Conservation (phyloP, 2,329 filamentous ascomycete species). For the Scedosporium aurantiacum region DNA sequence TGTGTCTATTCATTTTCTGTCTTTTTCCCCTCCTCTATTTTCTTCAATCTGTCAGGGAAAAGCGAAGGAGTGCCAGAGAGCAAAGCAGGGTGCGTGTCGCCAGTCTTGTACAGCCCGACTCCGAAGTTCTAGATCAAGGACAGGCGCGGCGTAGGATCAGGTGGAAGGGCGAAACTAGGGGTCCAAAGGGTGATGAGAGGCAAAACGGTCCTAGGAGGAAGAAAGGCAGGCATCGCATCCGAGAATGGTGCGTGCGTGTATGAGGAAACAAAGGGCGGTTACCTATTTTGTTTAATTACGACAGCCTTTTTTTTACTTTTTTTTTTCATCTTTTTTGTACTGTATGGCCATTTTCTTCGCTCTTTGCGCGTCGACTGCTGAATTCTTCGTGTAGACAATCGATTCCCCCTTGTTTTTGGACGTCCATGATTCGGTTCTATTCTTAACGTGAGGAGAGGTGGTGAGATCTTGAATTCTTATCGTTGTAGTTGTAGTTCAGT, state of each 20-base stretch:
- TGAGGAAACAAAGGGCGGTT: conserved; percentile 5
- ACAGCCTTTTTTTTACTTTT: conserved; percentile 3
- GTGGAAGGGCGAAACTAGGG: background rate
- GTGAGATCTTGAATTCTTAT: background rate
- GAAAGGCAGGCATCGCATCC: background rate
- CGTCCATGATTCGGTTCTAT: background rate
- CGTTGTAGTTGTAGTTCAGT: too few species aligned
- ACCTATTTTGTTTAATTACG: conserved; percentile 12
- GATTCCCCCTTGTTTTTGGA: background rate
- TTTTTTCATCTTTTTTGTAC: background rate
- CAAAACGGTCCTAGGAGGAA: conserved; percentile 5
- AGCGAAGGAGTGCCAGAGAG: background rate
- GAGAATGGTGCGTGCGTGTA: background rate
- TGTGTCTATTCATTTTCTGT: background rate
- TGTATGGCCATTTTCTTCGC: background rate
- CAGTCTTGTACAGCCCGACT: too few species aligned
- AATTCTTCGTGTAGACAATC: background rate
- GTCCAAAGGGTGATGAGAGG: background rate
- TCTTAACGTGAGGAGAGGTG: background rate
- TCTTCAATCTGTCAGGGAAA: background rate
- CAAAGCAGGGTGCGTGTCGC: background rate
- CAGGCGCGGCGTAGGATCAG: too few species aligned
- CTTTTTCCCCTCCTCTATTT: conserved; percentile 1
- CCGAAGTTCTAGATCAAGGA: too few species aligned
- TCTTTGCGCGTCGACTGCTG: background rate